A percentile compares a stretch with the other conserved stretches of the same genome.
Evolutionary conservation across 2,329 filamentous ascomycete genomes (phyloP).

Genomic region (Phyllosticta capitalensis): DNA sequence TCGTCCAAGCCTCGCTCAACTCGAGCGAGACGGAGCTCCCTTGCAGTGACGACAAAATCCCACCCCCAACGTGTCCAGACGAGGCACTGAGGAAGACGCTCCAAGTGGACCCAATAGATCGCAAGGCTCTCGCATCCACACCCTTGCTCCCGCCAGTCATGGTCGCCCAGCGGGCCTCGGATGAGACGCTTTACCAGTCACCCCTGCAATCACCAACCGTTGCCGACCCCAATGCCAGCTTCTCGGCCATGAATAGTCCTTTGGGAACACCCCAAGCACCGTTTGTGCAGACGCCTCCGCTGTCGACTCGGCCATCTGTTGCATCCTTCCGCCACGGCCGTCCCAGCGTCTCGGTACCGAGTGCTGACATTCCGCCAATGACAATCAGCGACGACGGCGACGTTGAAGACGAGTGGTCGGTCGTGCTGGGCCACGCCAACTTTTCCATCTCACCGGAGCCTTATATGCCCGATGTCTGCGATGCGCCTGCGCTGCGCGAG

Average conservation of each 20-base stretch:
- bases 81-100: slow-evolving; percentile 35
- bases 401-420: slow-evolving; percentile 71
- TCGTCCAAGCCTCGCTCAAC: slow-evolving; percentile 29
- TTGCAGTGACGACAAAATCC: slow-evolving; percentile 11
- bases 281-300: slow-evolving; percentile 54
- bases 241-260: slow-evolving; percentile 37
- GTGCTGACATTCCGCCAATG: slow-evolving; percentile 52
- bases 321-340: slow-evolving; percentile 55
- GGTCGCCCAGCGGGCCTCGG: slow-evolving; percentile 44
- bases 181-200: slow-evolving; percentile 55
- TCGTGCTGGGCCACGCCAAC: slow-evolving; percentile 82
- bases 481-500: slow-evolving; percentile 51
- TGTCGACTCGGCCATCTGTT: slow-evolving; percentile 68
- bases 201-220: slow-evolving; percentile 81
- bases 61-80: slow-evolving; percentile 24
- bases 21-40: slow-evolving; percentile 21
- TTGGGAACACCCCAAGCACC: slow-evolving; percentile 40
- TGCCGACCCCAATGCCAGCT: slow-evolving; percentile 45
- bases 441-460: slow-evolving; percentile 80
- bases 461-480: slow-evolving; percentile 57
- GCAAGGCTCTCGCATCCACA: slow-evolving; percentile 63
- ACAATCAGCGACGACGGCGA: slow-evolving; percentile 54
- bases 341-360: slow-evolving; percentile 37
- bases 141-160: slow-evolving; percentile 78
- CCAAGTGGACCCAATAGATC: slow-evolving; percentile 38